Percentiles rank a stretch among this genome's conserved stretches.
Conservation (phyloP, 495 filamentous ascomycete species). For the Penicillium taxi region DNA sequence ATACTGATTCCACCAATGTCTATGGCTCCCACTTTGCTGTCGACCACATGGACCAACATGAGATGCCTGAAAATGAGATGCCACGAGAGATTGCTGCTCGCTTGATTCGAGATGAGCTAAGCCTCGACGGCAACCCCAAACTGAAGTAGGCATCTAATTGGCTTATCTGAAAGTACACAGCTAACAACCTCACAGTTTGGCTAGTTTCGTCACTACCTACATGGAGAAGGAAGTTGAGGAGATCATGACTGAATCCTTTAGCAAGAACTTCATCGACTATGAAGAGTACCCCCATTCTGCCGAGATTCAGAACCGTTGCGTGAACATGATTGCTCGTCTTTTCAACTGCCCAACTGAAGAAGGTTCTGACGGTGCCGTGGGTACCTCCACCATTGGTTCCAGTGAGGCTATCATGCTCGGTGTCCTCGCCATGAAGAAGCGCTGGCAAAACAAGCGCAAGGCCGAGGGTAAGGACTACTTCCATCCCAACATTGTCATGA, state of each 20-base stretch:
- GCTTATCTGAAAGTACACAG: constrained; percentile 27
- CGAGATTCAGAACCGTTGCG: constrained; percentile 86
- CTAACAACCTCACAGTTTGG: constrained; percentile 12
- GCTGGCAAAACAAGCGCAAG: constrained; percentile 78
- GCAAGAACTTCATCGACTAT: constrained; percentile 93
- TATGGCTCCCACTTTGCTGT: constrained; percentile 79
- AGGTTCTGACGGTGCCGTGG: constrained; percentile 53
- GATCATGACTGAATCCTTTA: constrained; percentile 79
- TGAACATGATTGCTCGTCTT: constrained; percentile 86
- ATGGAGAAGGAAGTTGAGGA: constrained; percentile 80
- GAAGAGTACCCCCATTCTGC: constrained; percentile 86
- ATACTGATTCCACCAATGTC: constrained; percentile 63
- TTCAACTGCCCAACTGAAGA: constrained; percentile 61
- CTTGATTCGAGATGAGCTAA: constrained; percentile 92
- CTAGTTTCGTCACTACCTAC: constrained; percentile 24
- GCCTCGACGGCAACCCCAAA: constrained; percentile 81
- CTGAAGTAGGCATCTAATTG: constrained; percentile 65
- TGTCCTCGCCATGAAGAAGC: constrained; percentile 89
- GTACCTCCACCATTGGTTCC: constrained; percentile 77
- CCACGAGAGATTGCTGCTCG: constrained; percentile 83
- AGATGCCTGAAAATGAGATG: constrained; percentile 90
- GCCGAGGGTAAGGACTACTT: constrained; percentile 67
- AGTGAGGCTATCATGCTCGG: constrained; percentile 89
- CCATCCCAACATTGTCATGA: constrained; percentile 85
- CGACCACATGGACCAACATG: constrained; percentile 65